These are phyloP conservation scores for Cynanchum wilfordii DNA, from an alignment of 257 asterid species.

Conservation along the genomic window DNA sequence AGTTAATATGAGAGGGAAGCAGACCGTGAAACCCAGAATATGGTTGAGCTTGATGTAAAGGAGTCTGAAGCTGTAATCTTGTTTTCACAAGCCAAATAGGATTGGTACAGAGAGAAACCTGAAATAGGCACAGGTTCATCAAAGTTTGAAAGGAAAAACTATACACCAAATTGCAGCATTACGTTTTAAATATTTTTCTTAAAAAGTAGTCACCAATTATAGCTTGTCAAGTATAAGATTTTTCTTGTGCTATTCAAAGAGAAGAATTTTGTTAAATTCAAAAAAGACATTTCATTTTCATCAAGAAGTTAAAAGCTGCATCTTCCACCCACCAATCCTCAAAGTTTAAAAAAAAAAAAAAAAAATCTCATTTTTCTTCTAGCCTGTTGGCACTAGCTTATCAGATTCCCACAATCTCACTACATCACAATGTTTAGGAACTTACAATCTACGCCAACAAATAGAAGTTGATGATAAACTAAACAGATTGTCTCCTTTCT, in stretches of 20 bases:
- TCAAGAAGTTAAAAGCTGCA: not conserved
- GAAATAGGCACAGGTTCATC: slow-evolving; percentile 21
- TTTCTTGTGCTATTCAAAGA: not conserved
- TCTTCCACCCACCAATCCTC: too few species aligned
- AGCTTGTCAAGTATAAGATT: not conserved
- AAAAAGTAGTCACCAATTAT: not conserved
- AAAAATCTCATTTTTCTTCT: too few species aligned
- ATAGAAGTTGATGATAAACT: not conserved
- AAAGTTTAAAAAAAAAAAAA: not conserved
- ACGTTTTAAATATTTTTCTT: not conserved
- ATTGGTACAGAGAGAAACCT: slow-evolving; percentile 83
- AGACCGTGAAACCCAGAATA: slow-evolving; percentile 90
- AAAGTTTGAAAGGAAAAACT: not conserved
- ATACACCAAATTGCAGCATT: not conserved
- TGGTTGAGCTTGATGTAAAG: slow-evolving; percentile 56
- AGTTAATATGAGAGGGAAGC: slow-evolving; percentile 25
- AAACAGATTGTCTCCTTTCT: not conserved
- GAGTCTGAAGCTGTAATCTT: slow-evolving; percentile 96
- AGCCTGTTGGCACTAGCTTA: not conserved
- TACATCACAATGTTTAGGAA: not conserved
- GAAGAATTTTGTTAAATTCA: not conserved
- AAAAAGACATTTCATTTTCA: not conserved
- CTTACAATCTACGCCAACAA: not conserved
- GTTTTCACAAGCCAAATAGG: slow-evolving; percentile 98
- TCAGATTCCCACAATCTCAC: not conserved